Conservation (phyloP, 1,284 basidiomycete species). For the Cronartium quercuum region DNA sequence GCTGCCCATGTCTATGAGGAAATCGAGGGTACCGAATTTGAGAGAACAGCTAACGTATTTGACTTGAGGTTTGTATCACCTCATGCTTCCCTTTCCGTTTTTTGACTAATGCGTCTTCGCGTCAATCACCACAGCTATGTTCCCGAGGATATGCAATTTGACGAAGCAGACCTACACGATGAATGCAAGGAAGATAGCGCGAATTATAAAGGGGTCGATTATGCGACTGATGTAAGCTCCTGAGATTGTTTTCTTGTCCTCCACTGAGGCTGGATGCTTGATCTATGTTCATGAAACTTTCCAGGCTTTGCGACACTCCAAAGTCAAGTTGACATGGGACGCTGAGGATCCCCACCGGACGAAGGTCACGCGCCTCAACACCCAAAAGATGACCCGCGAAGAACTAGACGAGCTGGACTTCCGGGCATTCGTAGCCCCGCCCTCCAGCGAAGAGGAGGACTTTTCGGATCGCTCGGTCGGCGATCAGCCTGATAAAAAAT, state of each 20-base stretch:
- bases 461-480: slow-evolving; percentile 35
- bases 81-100: background rate
- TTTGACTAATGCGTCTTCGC: background rate
- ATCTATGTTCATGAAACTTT: background rate
- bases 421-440: slow-evolving; percentile 65
- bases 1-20: slow-evolving; percentile 78
- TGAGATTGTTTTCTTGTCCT: background rate
- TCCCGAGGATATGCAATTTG: slow-evolving; percentile 85
- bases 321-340: slow-evolving; percentile 97
- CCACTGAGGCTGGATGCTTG: background rate
- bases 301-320: slow-evolving; percentile 93
- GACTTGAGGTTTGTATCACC: slow-evolving; percentile 58
- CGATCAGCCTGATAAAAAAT: slow-evolving; percentile 21
- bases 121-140: slow-evolving; percentile 61
- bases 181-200: slow-evolving; percentile 51
- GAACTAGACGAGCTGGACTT: slow-evolving; percentile 87
- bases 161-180: slow-evolving; percentile 72
- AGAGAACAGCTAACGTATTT: slow-evolving; percentile 92
- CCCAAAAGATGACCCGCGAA: slow-evolving; percentile 56
- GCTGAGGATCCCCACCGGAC: slow-evolving; percentile 88
- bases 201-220: slow-evolving; percentile 76
- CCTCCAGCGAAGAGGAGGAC: slow-evolving; percentile 53
- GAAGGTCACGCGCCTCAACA: slow-evolving; percentile 70
- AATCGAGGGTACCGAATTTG: slow-evolving; percentile 89
- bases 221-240: slow-evolving; percentile 75